Conservation (phyloP, 371 early-diverging fungal species). For the Dichotomocladium elegans region DNA sequence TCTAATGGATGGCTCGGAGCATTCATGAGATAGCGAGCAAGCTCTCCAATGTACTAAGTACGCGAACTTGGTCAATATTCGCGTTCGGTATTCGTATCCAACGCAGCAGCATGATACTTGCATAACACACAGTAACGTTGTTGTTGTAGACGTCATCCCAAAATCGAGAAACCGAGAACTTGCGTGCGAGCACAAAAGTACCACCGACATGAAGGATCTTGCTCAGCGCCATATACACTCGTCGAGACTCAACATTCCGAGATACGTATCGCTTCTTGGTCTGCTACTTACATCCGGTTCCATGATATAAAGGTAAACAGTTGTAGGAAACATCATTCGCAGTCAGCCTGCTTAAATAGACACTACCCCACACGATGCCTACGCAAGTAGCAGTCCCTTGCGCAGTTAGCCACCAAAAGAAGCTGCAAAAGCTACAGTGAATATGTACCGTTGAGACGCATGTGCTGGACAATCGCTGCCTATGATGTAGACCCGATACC, state of each 20-base stretch:
- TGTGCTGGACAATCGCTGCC: slow-evolving; percentile 13
- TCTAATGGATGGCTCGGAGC: slow-evolving; percentile 46
- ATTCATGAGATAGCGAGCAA: slow-evolving; percentile 61
- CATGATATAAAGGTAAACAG: slow-evolving; percentile 43
- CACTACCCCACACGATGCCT: not conserved
- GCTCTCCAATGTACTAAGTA: slow-evolving; percentile 62
- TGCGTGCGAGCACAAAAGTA: slow-evolving; percentile 40
- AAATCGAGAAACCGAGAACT: slow-evolving; percentile 45
- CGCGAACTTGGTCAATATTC: not conserved
- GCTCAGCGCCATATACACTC: slow-evolving; percentile 28
- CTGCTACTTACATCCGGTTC: slow-evolving; percentile 33
- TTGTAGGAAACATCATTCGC: slow-evolving; percentile 10
- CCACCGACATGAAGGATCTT: slow-evolving; percentile 26
- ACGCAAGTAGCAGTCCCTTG: not conserved
- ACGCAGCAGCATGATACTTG: slow-evolving; percentile 5
- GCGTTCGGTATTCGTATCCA: not conserved
- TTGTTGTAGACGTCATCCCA: slow-evolving; percentile 45
- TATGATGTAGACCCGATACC: too few relatives aligned
- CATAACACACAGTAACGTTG: slow-evolving; percentile 30
- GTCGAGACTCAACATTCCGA: too few relatives aligned
- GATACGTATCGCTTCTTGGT: not conserved
- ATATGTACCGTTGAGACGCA: slow-evolving; percentile 9
- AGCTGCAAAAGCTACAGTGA: not conserved
- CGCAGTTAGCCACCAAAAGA: too few relatives aligned
- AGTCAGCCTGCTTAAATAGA: not conserved